A percentile compares a stretch with the other conserved stretches of the same genome.
phyloP scores from a whole-genome alignment of 2,329 filamentous ascomycete genomes.

The Diaporthe helianthi region DNA sequence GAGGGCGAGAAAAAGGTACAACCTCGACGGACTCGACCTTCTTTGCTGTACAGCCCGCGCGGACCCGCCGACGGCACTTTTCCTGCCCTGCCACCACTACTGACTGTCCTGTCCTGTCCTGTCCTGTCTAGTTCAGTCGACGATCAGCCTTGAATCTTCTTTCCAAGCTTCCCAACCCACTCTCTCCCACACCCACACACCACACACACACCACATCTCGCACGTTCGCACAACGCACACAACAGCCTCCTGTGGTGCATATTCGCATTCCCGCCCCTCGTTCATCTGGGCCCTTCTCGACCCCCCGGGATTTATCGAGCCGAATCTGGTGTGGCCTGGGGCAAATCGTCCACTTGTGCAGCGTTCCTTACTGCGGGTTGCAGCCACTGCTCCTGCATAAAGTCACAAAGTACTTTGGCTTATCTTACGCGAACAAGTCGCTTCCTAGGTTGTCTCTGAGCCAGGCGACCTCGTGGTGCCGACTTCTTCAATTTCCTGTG shows the following conservation, averaged over 20 bases:
- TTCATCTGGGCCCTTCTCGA: conserved; percentile 14
- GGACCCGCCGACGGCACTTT: conserved; percentile 27
- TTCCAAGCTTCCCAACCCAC: not conserved
- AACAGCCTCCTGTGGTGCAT: not conserved
- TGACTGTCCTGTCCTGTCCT: not conserved
- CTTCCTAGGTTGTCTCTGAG: conserved; percentile 16
- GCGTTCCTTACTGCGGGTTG: conserved; percentile 22
- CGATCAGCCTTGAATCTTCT: conserved; percentile 1
- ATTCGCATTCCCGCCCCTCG: conserved; percentile 9
- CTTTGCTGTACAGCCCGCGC: conserved; percentile 15
- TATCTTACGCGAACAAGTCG: conserved; percentile 31
- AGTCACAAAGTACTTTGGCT: conserved; percentile 28
- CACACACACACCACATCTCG: not conserved
- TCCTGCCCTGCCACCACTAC: conserved; percentile 1
- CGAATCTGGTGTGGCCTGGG: conserved; percentile 10
- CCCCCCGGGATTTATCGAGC: not conserved
- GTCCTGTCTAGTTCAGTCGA: not conserved
- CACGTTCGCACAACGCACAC: not conserved
- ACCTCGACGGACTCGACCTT: conserved; percentile 29
- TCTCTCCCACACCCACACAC: not conserved
- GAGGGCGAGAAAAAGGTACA: conserved; percentile 29
- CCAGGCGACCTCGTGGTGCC: conserved; percentile 17
- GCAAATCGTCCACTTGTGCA: conserved; percentile 4
- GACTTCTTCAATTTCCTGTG: conserved; percentile 1
- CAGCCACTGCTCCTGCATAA: conserved; percentile 34